Base-by-base conservation (phyloP, 148 eudicot genomes). In the Polygonum aviculare region DNA sequence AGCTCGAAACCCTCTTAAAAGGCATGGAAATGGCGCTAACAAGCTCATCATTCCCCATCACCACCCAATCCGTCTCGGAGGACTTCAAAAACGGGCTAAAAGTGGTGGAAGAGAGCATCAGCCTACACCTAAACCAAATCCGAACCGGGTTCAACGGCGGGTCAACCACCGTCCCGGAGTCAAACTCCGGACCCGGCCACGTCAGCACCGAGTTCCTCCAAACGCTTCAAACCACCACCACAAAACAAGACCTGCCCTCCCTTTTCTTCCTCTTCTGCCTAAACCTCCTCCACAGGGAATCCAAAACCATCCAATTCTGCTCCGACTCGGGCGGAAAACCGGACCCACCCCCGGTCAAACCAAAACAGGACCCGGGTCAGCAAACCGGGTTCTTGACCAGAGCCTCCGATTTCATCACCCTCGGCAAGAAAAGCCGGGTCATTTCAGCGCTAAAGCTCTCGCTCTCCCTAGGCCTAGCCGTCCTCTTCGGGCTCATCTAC, bases 221-320 rank as follows among this genome's bases (percentile, higher is more conserved):
- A 84, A 81, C 85, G 62, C 82, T 92, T 75, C 83, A 89, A 79
- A 60, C 78, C 36, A 31, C 78, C 36, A 31, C 67, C 54, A 72
- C 33, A 33, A 72, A 72, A 19, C 33, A 80, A 73, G 88, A 87
- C 35, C 72, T 92, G 22, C 82, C 90, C 54, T 78, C 81, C 69
- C 76, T 84, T 65, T 90, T 92, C 87, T 92, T 92, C 86, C 22
- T 92, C 38, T 92, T 90, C 76, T 92, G 94, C 77, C 21, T 88
- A 76, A 88, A 83, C 60, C 88, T 90, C 72, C 77, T 90, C 21
- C 84, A 84, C 18, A 75, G 78, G 54, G 87, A 87, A 77, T 75
- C 91, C 44, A 76, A 69, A 18, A 74, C 79, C 70, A 78, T 81
- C 70, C 49, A 75, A 60, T 79, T 70, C 33, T 8, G 79, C 41